Percentiles rank a stretch among this genome's conserved stretches.
Evolutionary conservation across 345 rosid species (phyloP).

Genomic region (Physaria fendleri): DNA sequence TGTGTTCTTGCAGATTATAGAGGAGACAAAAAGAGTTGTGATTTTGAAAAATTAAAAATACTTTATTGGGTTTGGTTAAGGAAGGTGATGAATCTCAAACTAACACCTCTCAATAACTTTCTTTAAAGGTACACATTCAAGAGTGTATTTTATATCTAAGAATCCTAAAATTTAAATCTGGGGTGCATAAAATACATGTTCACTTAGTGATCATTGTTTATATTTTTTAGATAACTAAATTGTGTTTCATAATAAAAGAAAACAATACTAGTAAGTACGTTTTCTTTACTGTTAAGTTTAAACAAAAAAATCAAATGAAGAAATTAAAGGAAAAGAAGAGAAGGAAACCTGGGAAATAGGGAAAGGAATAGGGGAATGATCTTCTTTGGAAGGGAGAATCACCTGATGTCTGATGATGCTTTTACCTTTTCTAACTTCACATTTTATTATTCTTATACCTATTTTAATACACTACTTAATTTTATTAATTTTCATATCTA

Average conservation of each 20-base stretch:
- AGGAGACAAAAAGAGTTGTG: background rate
- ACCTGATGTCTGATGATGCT: constrained; percentile 22
- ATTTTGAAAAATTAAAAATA: background rate
- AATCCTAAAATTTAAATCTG: background rate
- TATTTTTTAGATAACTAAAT: background rate
- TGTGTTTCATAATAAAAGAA: background rate
- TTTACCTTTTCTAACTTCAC: constrained; percentile 5
- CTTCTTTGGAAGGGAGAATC: constrained; percentile 21
- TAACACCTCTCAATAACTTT: background rate
- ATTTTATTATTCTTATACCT: background rate
- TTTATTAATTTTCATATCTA: background rate
- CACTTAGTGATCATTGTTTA: background rate
- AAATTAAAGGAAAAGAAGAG: constrained; percentile 5
- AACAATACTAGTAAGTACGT: background rate
- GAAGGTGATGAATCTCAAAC: background rate
- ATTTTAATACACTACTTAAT: no score
- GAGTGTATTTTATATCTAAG: background rate
- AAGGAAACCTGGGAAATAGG: constrained; percentile 28
- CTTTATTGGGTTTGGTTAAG: background rate
- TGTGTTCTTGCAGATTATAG: background rate
- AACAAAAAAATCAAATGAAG: background rate
- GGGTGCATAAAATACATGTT: background rate
- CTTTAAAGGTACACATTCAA: background rate
- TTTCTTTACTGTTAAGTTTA: background rate
- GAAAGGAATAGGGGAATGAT: constrained; percentile 21